phyloP scores from a whole-genome alignment of 345 rosid genomes.

The Anacardium occidentale region DNA sequence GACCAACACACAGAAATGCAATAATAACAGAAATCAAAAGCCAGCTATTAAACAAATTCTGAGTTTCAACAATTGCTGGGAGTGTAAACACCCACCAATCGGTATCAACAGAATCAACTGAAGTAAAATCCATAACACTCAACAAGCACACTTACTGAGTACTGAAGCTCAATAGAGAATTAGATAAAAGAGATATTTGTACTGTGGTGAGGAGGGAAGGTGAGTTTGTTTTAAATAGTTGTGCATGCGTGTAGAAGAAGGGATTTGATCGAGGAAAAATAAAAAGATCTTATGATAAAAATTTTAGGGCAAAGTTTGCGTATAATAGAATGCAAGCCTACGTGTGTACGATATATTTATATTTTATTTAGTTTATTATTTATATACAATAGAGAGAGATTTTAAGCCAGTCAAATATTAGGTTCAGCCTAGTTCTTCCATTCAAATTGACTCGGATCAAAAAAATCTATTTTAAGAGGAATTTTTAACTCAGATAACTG shows the following conservation, averaged over 20 bases:
- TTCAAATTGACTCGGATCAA: no score
- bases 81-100: conserved; percentile 34
- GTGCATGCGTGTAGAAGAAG: not conserved
- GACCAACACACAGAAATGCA: conserved; percentile 16
- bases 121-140: not conserved
- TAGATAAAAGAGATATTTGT: not conserved
- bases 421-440: not conserved
- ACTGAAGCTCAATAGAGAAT: not conserved
- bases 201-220: not conserved
- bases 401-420: not conserved
- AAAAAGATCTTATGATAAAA: not conserved
- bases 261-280: not conserved
- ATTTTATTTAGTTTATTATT: not conserved
- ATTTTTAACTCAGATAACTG: no score
- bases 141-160: not conserved
- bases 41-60: conserved; percentile 14
- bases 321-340: not conserved
- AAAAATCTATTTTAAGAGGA: no score
- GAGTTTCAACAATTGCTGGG: conserved; percentile 26
- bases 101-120: conserved; percentile 14
- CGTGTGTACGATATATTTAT: not conserved
- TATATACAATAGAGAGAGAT: not conserved
- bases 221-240: conserved; percentile 1
- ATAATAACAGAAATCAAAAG: conserved; percentile 19
- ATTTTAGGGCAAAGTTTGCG: not conserved